phyloP scores from a whole-genome alignment of 805 yeast species.

The Candida stauntonica region DNA sequence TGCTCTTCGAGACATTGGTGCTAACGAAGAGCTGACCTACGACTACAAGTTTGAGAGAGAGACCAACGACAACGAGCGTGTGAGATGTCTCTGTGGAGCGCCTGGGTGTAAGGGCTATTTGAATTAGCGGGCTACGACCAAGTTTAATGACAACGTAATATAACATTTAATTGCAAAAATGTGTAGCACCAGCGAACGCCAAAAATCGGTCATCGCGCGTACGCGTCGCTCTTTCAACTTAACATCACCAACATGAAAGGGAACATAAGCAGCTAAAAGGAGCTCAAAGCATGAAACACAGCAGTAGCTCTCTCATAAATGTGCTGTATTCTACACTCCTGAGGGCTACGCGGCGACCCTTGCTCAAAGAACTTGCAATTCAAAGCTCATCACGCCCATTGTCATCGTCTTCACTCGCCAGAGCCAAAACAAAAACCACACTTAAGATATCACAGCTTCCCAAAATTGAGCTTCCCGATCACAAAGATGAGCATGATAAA shows the following conservation, averaged over 20 bases:
- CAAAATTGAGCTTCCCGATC: not conserved
- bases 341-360: not conserved
- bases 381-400: no score
- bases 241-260: no score
- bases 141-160: not conserved
- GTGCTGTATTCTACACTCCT: no score
- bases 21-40: constrained; percentile 90
- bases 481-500: not conserved
- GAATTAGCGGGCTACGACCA: constrained; percentile 41
- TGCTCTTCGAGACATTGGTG: constrained; percentile 81
- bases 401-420: no score
- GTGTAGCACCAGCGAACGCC: no score
- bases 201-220: no score
- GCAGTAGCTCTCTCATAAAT: no score
- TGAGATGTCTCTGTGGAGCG: constrained; percentile 93
- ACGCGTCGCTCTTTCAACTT: no score
- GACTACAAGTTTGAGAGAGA: constrained; percentile 95
- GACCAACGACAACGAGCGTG: constrained; percentile 79
- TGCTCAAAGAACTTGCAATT: no score
- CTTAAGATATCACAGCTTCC: constrained; percentile 1
- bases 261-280: no score
- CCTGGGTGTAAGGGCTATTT: constrained; percentile 89
- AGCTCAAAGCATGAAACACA: no score
- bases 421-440: constrained; percentile 1
- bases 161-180: not conserved